Base-by-base conservation (phyloP, 805 yeast genomes). In the Kuraishia ogatae region DNA sequence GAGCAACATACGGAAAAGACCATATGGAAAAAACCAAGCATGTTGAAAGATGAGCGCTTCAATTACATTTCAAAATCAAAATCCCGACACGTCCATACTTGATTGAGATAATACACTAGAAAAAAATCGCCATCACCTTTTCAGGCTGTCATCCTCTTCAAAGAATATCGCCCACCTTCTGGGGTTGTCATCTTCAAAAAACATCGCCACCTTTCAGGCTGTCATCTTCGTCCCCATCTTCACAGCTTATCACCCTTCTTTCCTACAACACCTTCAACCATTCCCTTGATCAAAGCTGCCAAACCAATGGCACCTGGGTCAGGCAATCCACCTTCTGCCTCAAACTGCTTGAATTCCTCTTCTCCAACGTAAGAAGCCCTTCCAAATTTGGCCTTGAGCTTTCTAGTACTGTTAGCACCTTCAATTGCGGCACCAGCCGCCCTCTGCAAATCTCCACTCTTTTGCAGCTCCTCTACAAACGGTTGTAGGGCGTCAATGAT, bases 281-380 rank as follows among this genome's bases (percentile, higher is more conserved):
- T 62, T 2, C 72, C 73, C 19, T 61, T 62, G 29, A 70, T 55
- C 22, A 69, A 55, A 2, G 70, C 71, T 22, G 71, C 87, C 23
- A 92, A 72, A 2, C 97, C 97, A 56, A 89, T 82, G 2, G 97
- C 97, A 60, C 98, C 97, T 4, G 98, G 97, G 64, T 92, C 98
- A 1, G 97, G 96, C 29, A 91, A 76, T n/a, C 87, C 89, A 24
- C 89, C 90, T 64, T 77, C 77, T 47, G 74, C 76, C 47, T 70
- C 77, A 53, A 73, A 76, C 50, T 68, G 70, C 55, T 74, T 71
- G 61, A 83, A 78, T 53, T 80, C 86, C 13, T 77, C 82, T 57
- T 81, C 82, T 58, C 77, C 76, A 26, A 92, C 97, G 66, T 92
- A 93, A 3, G 96, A 86, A 19, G 98, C 97, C 64, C 98, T 82